phyloP scores from a whole-genome alignment of 495 filamentous ascomycete species.

The Alectoria sarmentosa region DNA sequence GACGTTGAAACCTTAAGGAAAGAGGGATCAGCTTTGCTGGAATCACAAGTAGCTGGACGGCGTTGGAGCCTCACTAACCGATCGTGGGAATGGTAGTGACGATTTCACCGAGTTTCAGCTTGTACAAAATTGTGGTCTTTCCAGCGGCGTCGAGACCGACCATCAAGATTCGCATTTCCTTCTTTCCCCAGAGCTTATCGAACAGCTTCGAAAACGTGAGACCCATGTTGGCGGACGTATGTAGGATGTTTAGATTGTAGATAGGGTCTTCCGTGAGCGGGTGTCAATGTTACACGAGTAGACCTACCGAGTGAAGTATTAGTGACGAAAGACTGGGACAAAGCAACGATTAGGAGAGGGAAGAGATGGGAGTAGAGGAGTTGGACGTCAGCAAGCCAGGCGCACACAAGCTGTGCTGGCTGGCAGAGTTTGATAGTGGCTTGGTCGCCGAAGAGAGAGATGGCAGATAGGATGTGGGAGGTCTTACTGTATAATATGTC shows the following conservation, averaged over 20 bases:
- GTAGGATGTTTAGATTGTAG: conserved; percentile 24
- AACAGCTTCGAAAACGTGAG: conserved; percentile 88
- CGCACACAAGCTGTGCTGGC: conserved; percentile 10
- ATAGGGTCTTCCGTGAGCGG: conserved; percentile 7
- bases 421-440: not conserved
- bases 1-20: conserved; percentile 89
- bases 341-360: not conserved
- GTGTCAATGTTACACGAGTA: not conserved
- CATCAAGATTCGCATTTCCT: conserved; percentile 99
- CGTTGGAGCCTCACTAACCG: conserved; percentile 56
- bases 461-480: not conserved
- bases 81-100: conserved; percentile 99
- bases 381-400: conserved; percentile 14
- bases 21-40: conserved; percentile 76
- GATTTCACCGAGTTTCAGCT: conserved; percentile 97
- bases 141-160: conserved; percentile 94
- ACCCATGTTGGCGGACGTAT: conserved; percentile 74
- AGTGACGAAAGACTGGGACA: not conserved
- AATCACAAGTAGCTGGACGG: conserved; percentile 44
- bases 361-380: not conserved
- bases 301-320: conserved; percentile 6
- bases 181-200: conserved; percentile 93
- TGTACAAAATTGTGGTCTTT: conserved; percentile 99
- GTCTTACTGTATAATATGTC: conserved; percentile 11
- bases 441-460: not conserved